Base-by-base conservation (phyloP, 148 eudicot genomes). In the Vaccinium myrtillus region DNA sequence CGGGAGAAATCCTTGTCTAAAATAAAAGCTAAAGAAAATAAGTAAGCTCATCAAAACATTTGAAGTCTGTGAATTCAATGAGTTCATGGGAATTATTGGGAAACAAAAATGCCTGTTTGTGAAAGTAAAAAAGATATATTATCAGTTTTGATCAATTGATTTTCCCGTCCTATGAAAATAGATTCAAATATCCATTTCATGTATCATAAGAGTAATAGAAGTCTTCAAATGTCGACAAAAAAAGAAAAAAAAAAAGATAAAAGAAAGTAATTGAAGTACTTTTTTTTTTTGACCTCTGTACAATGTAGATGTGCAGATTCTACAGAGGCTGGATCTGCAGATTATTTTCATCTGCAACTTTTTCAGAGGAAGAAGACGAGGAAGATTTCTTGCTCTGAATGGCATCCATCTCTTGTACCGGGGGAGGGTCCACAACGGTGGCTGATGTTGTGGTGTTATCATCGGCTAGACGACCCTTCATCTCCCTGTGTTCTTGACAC, bases 401-500 rank as follows among this genome's bases (percentile, higher is more conserved):
- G 36, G 89, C 65, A 23, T 78, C 88, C 98, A 95, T 95, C 83
- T 92, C 90, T 83, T 93, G 97, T 21, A 88, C 67, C 2, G 88
- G 89, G 6, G 98, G 98, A 53, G 98, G 95, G 80, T 90, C 82
- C 53, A 86, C 83, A 18, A 89, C 76, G 5, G 94, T 90, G 51
- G 65, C 39, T 14, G 32, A 3, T 3, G 56, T 67, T 3, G 83
- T 16, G 14, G 81, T 67, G 39, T 79, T 79, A 27, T 92, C 93
- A 27, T 92, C 93, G 11, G 91, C 82, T 48, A 94, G 86, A 32
- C 87, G 93, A 18, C 85, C 85, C 83, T 80, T 91, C 92, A 92
- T 92, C 84, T 95, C 97, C 81, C 97, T 79, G 84, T 95, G 92
- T 78, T 95, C 98, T 69, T 95, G 98, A 85, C 98, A 95, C 23